Evolutionary conservation across 2,329 filamentous ascomycete genomes (phyloP).

Genomic region (Myrmaecium sp.): DNA sequence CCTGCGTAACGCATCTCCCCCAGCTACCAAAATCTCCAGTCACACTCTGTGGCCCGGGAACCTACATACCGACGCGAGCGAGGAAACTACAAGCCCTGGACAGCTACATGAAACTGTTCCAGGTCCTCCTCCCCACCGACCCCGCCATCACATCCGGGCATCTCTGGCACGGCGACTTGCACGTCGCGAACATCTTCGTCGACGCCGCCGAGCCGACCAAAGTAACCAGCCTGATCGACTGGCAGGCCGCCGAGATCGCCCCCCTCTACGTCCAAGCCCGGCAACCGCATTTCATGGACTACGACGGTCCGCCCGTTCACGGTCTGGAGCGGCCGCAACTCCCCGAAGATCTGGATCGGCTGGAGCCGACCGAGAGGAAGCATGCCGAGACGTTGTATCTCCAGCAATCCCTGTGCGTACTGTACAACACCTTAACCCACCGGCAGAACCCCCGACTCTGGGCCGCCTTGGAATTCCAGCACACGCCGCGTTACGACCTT

Average conservation of each 20-base stretch:
- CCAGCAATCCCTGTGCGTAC: conserved; percentile 13
- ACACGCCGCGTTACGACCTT: conserved; percentile 12
- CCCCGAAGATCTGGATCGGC: conserved; percentile 9
- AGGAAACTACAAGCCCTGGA: conserved; percentile 17
- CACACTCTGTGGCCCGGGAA: conserved; percentile 19
- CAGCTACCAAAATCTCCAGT: conserved; percentile 16
- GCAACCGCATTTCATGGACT: conserved; percentile 17
- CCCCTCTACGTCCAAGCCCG: conserved; percentile 21
- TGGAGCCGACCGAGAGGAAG: conserved; percentile 9
- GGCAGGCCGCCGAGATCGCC: conserved; percentile 16
- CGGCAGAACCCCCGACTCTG: conserved; percentile 11
- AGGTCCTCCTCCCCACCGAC: conserved; percentile 13
- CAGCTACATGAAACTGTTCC: conserved; percentile 14
- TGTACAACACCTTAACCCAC: conserved; percentile 13
- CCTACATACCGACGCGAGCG: conserved; percentile 17
- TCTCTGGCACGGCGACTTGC: conserved; percentile 23
- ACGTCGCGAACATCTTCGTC: conserved; percentile 22
- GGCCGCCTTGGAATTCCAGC: conserved; percentile 15
- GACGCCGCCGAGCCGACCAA: conserved; percentile 13
- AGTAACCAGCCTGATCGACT: conserved; percentile 18
- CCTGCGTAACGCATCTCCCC: conserved; percentile 13
- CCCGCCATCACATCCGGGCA: conserved; percentile 9
- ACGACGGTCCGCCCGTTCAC: conserved; percentile 13
- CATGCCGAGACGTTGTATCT: conserved; percentile 11
- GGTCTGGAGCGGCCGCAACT: conserved; percentile 13